Percentiles rank a stretch among this genome's conserved stretches.
Conservation (phyloP, 2,329 filamentous ascomycete genomes). For the Teratosphaeria epicoccoides region DNA sequence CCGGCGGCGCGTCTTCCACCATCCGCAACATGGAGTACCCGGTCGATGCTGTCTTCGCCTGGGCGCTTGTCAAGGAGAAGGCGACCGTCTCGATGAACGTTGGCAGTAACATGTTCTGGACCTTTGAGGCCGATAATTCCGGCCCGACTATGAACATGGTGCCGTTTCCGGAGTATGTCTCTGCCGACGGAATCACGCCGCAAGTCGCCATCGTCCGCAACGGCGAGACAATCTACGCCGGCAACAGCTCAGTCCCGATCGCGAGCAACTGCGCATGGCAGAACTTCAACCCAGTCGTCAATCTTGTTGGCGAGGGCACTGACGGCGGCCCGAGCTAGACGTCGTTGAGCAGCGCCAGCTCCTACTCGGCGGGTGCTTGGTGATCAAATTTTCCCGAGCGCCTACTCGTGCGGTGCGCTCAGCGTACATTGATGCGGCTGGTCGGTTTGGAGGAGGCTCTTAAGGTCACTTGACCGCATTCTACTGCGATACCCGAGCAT, state of each 20-base stretch:
- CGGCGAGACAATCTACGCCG: constrained; percentile 16
- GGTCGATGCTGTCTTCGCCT: constrained; percentile 29
- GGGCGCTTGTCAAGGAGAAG: constrained; percentile 24
- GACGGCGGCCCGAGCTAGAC: constrained; percentile 4
- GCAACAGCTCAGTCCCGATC: constrained; percentile 19
- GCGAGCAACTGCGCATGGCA: constrained; percentile 21
- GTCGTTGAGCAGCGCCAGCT: neutral
- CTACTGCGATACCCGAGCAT: neutral
- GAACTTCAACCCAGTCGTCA: constrained; percentile 29
- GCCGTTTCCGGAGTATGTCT: constrained; percentile 24
- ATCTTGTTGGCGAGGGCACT: constrained; percentile 22
- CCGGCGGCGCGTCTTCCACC: constrained; percentile 19
- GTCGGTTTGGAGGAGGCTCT: neutral
- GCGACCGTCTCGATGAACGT: constrained; percentile 25
- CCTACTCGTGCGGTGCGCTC: neutral
- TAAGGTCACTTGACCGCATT: neutral
- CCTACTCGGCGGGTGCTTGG: neutral
- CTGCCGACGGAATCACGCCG: constrained; percentile 19
- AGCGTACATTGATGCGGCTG: neutral
- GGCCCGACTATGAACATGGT: constrained; percentile 24
- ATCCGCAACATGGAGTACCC: constrained; percentile 26
- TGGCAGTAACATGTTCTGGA: constrained; percentile 26
- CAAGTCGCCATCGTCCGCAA: constrained; percentile 24
- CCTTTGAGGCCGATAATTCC: constrained; percentile 21
- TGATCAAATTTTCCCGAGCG: neutral